Evolutionary conservation across 2,329 filamentous ascomycete species (phyloP).

Genomic region (Cordyceps farinosa): DNA sequence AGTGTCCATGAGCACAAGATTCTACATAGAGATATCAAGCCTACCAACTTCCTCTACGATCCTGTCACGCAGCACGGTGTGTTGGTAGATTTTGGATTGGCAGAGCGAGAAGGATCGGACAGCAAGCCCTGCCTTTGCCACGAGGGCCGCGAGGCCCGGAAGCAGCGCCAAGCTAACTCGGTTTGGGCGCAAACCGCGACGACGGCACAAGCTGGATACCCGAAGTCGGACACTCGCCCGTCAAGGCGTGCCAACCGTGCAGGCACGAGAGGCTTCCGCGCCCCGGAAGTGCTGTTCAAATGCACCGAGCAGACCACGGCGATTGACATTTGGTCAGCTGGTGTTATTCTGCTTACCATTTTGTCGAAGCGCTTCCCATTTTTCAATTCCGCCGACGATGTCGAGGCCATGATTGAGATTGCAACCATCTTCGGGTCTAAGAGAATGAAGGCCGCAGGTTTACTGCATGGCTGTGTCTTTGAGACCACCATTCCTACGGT

Average conservation of each 20-base stretch:
- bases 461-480: constrained; percentile 85
- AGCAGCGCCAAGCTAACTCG: constrained; percentile 55
- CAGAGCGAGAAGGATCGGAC: constrained; percentile 77
- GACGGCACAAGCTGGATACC: constrained; percentile 64
- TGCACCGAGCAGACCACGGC: constrained; percentile 92
- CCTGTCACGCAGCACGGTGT: constrained; percentile 77
- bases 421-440: constrained; percentile 86
- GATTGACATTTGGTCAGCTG: constrained; percentile 95
- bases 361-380: constrained; percentile 91
- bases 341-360: constrained; percentile 95
- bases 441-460: constrained; percentile 77
- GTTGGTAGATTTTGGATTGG: constrained; percentile 97
- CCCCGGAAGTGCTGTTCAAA: constrained; percentile 94
- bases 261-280: constrained; percentile 91
- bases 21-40: constrained; percentile 93
- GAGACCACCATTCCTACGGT: constrained; percentile 92
- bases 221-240: constrained; percentile 82
- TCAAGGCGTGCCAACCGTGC: constrained; percentile 90
- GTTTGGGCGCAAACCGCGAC: constrained; percentile 50
- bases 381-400: constrained; percentile 97
- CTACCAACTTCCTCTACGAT: constrained; percentile 95
- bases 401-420: constrained; percentile 96
- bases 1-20: constrained; percentile 82
- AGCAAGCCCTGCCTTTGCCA: constrained; percentile 80
- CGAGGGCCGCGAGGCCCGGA: constrained; percentile 59